Evolutionary conservation across 2,329 filamentous ascomycete genomes (phyloP).

Genomic region (Aspergillus sp.): DNA sequence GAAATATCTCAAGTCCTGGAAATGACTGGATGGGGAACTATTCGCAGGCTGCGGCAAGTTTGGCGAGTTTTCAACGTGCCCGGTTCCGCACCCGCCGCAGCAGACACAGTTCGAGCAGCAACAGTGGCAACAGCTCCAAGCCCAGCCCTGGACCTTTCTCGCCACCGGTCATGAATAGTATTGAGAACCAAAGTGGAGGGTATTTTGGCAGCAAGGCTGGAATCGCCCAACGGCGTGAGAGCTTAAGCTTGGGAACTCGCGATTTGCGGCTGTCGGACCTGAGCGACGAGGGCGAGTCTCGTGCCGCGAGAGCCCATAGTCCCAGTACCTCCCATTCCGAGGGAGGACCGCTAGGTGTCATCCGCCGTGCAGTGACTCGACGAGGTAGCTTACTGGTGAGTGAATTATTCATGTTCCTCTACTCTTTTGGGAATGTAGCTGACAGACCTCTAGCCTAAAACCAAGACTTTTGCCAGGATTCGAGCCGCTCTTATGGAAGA

Average conservation of each 20-base stretch:
- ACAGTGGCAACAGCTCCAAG: constrained; percentile 66
- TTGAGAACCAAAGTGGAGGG: constrained; percentile 51
- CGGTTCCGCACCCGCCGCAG: constrained; percentile 58
- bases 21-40: constrained; percentile 61
- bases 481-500: constrained; percentile 87
- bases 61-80: constrained; percentile 73
- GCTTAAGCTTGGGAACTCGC: constrained; percentile 85
- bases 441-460: constrained; percentile 68
- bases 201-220: constrained; percentile 54
- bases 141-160: constrained; percentile 71
- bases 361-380: constrained; percentile 77
- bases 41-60: constrained; percentile 70
- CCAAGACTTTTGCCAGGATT: constrained; percentile 91
- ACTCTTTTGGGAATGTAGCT: neutral
- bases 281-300: constrained; percentile 71
- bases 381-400: constrained; percentile 83
- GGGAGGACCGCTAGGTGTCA: constrained; percentile 68
- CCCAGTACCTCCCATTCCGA: constrained; percentile 37
- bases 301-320: constrained; percentile 31
- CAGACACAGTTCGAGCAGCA: constrained; percentile 67
- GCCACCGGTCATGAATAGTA: constrained; percentile 63
- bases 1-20: constrained; percentile 50
- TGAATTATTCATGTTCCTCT: constrained; percentile 14
- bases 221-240: constrained; percentile 68
- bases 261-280: constrained; percentile 77